Base-by-base conservation (phyloP, 345 rosid genomes). In the Rhodomyrtus tomentosa region DNA sequence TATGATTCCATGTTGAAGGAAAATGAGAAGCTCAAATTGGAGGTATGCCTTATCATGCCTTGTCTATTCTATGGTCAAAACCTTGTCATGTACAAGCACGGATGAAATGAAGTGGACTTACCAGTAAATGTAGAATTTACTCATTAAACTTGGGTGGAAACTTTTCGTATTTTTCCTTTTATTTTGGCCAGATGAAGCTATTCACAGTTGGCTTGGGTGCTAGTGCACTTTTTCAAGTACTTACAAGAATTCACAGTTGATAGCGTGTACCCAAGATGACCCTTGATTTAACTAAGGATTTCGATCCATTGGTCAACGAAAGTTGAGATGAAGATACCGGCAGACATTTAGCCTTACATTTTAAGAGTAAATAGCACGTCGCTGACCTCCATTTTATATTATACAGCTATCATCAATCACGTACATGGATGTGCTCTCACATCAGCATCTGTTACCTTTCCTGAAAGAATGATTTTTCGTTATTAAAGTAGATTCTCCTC, bases 11-110 rank as follows among this genome's bases (percentile, higher is more conserved):
- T 91, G 62, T 45, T 89, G 84, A 91, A 90, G 89, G 96, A 94
- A 45, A 93, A 93, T 81, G 88, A 91, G 84, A 89, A 88, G 87
- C 98, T 96, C 85, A 91, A 92, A 89, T 91, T 94, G 54, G 90
- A 95, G 99, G 99, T 95, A 91, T 59, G 25, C 13, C 76, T 68
- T 32, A 24, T 68, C 76, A 91, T 59, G 25, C 13, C 76, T 68
- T 32, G 45, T 68, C 76, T 18, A 68, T 3, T 16, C 45, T 68
- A 7, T 68, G 45, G 76, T 68, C 76, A 68, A 32, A 18, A 32
- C 76, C 76, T 32, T 18, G 24, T 68, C 76, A 32, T 68, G 40
- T 32, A 32, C 42, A 68, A 16, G 42, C 16, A 32, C 21, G 6
- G 11, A 68, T 32, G 42, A 68, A 50, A 81, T 29, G 55, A 49